Evolutionary conservation across 352 stramenopile genomes (phyloP).

Genomic region (Phytophthora agathidicida): DNA sequence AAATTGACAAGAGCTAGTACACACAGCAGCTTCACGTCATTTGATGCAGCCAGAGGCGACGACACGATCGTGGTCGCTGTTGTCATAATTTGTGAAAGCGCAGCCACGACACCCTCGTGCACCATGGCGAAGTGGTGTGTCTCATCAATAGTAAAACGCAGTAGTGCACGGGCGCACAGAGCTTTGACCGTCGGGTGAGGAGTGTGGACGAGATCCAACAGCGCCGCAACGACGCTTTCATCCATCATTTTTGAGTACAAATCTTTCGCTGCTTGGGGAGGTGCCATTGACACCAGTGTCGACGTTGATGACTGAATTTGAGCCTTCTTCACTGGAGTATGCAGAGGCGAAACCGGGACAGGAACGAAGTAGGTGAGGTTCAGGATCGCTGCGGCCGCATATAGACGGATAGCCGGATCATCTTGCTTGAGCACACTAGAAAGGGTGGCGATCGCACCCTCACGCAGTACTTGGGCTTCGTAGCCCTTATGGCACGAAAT

Average conservation of each 20-base stretch:
- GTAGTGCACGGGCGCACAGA: constrained; percentile 67
- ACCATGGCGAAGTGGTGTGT: constrained; percentile 80
- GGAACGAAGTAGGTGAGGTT: constrained; percentile 62
- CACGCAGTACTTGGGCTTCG: constrained; percentile 72
- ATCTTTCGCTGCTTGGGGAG: constrained; percentile 46
- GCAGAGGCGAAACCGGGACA: constrained; percentile 11
- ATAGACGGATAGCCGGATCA: constrained; percentile 67
- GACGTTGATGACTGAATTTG: constrained; percentile 21
- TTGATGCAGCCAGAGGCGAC: constrained; percentile 38
- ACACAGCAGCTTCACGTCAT: constrained; percentile 60
- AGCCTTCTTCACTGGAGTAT: constrained; percentile 28
- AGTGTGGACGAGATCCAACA: constrained; percentile 77
- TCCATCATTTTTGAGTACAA: constrained; percentile 79
- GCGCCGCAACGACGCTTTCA: constrained; percentile 54
- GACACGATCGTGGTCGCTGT: constrained; percentile 31
- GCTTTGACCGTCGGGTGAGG: constrained; percentile 67
- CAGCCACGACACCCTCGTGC: constrained; percentile 72
- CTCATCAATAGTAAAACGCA: constrained; percentile 80
- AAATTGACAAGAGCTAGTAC: constrained; percentile 81
- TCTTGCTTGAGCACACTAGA: constrained; percentile 71
- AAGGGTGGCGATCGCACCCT: constrained; percentile 69
- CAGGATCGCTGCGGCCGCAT: constrained; percentile 70
- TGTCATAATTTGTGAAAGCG: constrained; percentile 72
- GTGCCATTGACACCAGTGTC: constrained; percentile 15
- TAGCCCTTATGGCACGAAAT: constrained; percentile 80